Base-by-base conservation (phyloP, 371 early-diverging fungal species). In the Mucor mucedo region DNA sequence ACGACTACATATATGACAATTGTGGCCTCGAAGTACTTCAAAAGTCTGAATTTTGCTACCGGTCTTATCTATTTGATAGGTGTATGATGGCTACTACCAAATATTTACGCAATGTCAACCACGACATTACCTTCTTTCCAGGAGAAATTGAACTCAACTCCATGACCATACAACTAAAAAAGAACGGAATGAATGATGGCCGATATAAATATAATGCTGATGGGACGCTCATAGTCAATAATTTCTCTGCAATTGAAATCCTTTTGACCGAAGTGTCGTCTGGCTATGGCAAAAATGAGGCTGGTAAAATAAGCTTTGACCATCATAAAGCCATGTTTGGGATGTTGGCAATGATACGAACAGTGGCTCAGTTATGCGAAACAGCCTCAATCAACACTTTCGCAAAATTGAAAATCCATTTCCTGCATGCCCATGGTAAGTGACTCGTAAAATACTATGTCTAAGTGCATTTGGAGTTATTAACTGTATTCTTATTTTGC, bases 321-420 rank as follows among this genome's bases (percentile, higher is more conserved):
- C 63, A 68, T 56, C 49, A 67, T 42, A 73, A 73, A 60, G 70
- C 68, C 10, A 67, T 67, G 67, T 73, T 69, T 56, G 73, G 70
- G 0, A 62, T 65, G 63, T 52, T 73, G 60, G 59, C 70, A 33
- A 73, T 68, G 73, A 57, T 73, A 59, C 59, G 65, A 61, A 73
- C 69, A 10, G 52, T 69, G 57, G 67, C 67, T n/a, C 65, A 63
- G 16, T 55, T 52, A 62, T 61, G 65, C 55, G 56, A 67, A 27
- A 58, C 65, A 61, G 70, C 52, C 33, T 62, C 68, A 52, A 63
- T 73, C 62, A 63, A 68, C 42, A 65, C 73, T 49, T 65, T 69
- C 50, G 21, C 55, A 64, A 62, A 67, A 45, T 33, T 62, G n/a
- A 69, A 68, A 45, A 56, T 61, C 56, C 67, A 67, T 65, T 73